Percentiles rank a stretch among this genome's conserved stretches.
These are phyloP conservation scores for Maudiozyma saulgeensis DNA, from an alignment of 805 yeast species.

Conservation along the genomic window DNA sequence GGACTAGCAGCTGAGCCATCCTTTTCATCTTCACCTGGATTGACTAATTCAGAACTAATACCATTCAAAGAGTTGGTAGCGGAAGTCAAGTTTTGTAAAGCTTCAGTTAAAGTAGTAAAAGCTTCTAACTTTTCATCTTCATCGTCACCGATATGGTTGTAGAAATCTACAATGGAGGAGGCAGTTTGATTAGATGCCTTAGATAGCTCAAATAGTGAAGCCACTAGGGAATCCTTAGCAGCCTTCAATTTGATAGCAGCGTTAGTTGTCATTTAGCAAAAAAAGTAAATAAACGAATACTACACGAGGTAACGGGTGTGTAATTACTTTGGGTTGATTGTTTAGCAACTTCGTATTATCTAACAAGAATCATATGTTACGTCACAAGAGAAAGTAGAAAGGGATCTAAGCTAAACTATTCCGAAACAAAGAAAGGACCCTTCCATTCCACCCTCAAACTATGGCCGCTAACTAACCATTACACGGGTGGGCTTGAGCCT, in stretches of 20 bases:
- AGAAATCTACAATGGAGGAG: constrained; percentile 66
- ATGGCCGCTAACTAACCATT: too few species aligned
- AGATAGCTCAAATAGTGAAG: constrained; percentile 72
- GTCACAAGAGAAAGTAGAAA: background rate
- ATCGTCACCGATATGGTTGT: constrained; percentile 45
- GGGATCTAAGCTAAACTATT: background rate
- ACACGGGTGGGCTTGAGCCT: background rate
- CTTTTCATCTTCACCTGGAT: constrained; percentile 29
- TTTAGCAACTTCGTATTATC: background rate
- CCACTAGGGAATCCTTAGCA: constrained; percentile 44
- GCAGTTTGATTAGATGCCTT: constrained; percentile 85
- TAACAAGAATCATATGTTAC: background rate
- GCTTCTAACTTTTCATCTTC: constrained; percentile 39
- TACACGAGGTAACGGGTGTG: too few species aligned
- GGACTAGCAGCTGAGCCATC: background rate
- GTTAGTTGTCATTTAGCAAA: constrained; percentile 19
- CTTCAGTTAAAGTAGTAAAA: constrained; percentile 34
- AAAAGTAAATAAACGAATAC: too few species aligned
- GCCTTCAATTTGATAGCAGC: constrained; percentile 27
- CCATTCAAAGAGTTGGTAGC: constrained; percentile 28
- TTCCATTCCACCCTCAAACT: background rate
- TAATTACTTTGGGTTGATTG: too few species aligned
- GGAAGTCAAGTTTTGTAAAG: constrained; percentile 33
- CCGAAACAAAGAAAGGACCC: background rate
- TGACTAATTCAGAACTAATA: constrained; percentile 22